Evolutionary conservation across 2,329 filamentous ascomycete genomes (phyloP).

Genomic region (Pseudogymnoascus sp.): DNA sequence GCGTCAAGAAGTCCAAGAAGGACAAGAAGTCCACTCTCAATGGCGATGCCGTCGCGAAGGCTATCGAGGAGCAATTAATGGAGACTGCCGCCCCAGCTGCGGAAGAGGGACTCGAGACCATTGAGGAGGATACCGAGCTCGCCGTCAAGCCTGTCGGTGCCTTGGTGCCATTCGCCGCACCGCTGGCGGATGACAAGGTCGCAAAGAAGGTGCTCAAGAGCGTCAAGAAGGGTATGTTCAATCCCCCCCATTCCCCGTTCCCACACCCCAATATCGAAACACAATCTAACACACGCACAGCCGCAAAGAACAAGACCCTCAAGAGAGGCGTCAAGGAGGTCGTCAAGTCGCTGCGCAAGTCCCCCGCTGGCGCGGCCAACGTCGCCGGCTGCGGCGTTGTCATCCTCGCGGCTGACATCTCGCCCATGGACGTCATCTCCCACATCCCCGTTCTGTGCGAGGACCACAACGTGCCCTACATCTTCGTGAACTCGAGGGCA

Average conservation of each 20-base stretch:
- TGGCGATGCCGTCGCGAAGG: conserved; percentile 44
- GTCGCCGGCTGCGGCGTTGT: conserved; percentile 64
- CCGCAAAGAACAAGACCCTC: conserved; percentile 88
- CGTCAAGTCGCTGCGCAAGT: conserved; percentile 96
- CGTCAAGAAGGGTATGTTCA: conserved; percentile 46
- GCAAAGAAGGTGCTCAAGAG: conserved; percentile 58
- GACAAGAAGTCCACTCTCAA: conserved; percentile 33
- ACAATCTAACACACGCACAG: conserved; percentile 39
- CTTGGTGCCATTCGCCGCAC: conserved; percentile 75
- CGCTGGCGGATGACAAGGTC: conserved; percentile 70
- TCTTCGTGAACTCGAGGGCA: conserved; percentile 86
- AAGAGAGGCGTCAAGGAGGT: conserved; percentile 99
- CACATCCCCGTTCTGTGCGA: conserved; percentile 97
- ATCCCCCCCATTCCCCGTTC: neutral
- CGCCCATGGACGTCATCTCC: conserved; percentile 95
- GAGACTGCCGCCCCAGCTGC: conserved; percentile 42
- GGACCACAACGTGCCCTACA: conserved; percentile 93
- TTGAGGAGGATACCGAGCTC: conserved; percentile 34
- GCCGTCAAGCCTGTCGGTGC: conserved; percentile 43
- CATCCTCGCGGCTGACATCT: conserved; percentile 93
- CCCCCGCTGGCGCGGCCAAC: conserved; percentile 58
- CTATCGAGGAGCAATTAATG: conserved; percentile 57
- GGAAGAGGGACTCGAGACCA: conserved; percentile 29
- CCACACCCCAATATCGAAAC: conserved; percentile 6
- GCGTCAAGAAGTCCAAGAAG: conserved; percentile 38